These are phyloP conservation scores for Melanomma pulvis-pyrius DNA, from an alignment of 495 filamentous ascomycete species.

Conservation along the genomic window DNA sequence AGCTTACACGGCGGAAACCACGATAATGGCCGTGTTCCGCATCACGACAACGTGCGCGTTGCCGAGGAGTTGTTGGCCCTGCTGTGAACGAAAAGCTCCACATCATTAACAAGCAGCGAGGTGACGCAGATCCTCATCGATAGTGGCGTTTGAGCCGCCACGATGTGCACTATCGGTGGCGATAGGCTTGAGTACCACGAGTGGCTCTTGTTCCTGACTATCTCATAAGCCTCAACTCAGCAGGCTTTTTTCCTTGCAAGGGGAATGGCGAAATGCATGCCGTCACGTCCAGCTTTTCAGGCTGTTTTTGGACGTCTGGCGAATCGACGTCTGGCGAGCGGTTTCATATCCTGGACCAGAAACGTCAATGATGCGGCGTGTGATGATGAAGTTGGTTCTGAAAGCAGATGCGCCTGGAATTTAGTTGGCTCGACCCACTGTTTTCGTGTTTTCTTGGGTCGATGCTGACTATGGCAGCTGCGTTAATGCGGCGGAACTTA, in stretches of 20 bases:
- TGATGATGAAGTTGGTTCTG: background rate
- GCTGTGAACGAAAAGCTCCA: too few relatives aligned
- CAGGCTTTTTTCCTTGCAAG: background rate
- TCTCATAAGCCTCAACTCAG: background rate
- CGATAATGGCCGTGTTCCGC: too few relatives aligned
- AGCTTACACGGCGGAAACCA: too few relatives aligned
- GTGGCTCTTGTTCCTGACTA: constrained; percentile 5
- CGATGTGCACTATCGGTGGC: background rate
- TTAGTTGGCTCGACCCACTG: background rate
- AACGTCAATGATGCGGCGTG: constrained; percentile 5
- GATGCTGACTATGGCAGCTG: background rate
- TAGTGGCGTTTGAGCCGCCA: constrained; percentile 1
- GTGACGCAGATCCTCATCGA: constrained; percentile 5
- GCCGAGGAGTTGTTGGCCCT: too few relatives aligned
- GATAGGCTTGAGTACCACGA: background rate
- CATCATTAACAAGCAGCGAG: too few relatives aligned
- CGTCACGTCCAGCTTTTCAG: constrained; percentile 23
- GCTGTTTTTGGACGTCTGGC: constrained; percentile 20
- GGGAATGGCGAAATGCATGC: background rate
- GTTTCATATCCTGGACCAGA: constrained; percentile 13
- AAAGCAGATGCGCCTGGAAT: background rate
- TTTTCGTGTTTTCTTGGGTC: background rate
- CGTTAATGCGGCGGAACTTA: background rate
- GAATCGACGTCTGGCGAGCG: constrained; percentile 5
- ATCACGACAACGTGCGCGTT: too few relatives aligned